phyloP scores from a whole-genome alignment of 345 rosid species.

The Murraya koenigii region DNA sequence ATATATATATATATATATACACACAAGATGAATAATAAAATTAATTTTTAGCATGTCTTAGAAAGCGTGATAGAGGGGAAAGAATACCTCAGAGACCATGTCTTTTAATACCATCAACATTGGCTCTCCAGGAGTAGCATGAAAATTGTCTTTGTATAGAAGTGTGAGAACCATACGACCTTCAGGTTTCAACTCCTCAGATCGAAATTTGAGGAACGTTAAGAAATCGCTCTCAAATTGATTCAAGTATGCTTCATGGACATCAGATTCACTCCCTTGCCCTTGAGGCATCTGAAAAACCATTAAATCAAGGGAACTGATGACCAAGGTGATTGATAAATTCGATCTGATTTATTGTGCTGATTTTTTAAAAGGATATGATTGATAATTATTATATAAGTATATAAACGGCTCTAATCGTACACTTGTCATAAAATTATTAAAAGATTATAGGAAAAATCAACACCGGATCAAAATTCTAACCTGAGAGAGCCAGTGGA shows the following conservation, averaged over 20 bases:
- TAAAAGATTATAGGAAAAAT: too few relatives aligned
- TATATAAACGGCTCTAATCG: too few relatives aligned
- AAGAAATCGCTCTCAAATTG: constrained; percentile 18
- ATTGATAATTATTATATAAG: too few relatives aligned
- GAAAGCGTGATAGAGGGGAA: neutral
- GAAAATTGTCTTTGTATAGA: neutral
- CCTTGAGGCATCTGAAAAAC: neutral
- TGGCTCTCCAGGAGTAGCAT: neutral
- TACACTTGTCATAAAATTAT: too few relatives aligned
- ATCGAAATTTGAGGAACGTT: constrained; percentile 9
- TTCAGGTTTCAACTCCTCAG: constrained; percentile 8
- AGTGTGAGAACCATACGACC: constrained; percentile 19
- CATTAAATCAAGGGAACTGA: neutral
- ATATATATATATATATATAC: too few relatives aligned
- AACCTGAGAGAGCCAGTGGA: constrained; percentile 20
- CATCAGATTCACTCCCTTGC: neutral
- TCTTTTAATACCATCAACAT: neutral
- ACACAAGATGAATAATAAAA: too few relatives aligned
- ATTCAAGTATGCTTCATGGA: constrained; percentile 7
- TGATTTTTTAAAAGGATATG: too few relatives aligned
- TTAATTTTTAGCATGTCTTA: neutral
- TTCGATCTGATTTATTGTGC: neutral
- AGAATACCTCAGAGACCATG: constrained; percentile 17
- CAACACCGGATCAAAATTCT: neutral
- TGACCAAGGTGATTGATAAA: neutral